These are phyloP conservation scores for Diaporthe citriasiana DNA, from an alignment of 2,329 filamentous ascomycete species.

Conservation along the genomic window DNA sequence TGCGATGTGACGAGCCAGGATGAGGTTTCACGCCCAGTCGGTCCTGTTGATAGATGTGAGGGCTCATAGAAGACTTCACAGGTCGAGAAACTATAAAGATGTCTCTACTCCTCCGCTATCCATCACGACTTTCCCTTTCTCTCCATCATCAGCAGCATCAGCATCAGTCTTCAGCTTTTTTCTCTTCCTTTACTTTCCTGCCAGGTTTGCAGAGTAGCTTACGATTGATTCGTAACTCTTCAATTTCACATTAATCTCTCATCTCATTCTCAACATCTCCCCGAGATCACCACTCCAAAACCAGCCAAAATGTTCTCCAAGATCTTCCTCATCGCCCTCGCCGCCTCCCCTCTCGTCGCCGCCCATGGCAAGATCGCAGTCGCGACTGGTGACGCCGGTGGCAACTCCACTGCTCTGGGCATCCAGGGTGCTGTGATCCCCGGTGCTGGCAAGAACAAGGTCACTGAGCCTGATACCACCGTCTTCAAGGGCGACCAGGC, in stretches of 20 bases:
- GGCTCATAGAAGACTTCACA: neutral
- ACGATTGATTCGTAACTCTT: constrained; percentile 40
- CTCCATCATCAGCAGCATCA: constrained; percentile 41
- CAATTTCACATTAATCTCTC: constrained; percentile 15
- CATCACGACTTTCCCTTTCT: constrained; percentile 1
- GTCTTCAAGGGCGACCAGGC: constrained; percentile 57
- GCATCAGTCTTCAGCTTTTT: constrained; percentile 38
- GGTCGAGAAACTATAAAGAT: constrained; percentile 34
- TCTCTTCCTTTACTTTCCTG: constrained; percentile 31
- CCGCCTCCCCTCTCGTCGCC: constrained; percentile 48
- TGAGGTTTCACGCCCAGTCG: neutral
- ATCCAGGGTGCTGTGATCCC: constrained; percentile 54
- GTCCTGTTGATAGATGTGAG: neutral
- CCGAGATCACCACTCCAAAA: neutral
- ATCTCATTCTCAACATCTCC: neutral
- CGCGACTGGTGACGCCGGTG: constrained; percentile 52
- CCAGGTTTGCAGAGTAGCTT: constrained; percentile 41
- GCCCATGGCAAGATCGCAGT: constrained; percentile 49
- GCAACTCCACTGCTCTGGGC: constrained; percentile 56
- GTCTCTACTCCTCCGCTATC: neutral
- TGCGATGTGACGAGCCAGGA: constrained; percentile 3
- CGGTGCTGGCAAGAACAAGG: constrained; percentile 43
- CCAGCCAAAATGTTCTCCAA: constrained; percentile 40
- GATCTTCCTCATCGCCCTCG: constrained; percentile 44
- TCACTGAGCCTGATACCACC: constrained; percentile 61